Base-by-base conservation (phyloP, 306 rosid species). In the Malus sylvestris region DNA sequence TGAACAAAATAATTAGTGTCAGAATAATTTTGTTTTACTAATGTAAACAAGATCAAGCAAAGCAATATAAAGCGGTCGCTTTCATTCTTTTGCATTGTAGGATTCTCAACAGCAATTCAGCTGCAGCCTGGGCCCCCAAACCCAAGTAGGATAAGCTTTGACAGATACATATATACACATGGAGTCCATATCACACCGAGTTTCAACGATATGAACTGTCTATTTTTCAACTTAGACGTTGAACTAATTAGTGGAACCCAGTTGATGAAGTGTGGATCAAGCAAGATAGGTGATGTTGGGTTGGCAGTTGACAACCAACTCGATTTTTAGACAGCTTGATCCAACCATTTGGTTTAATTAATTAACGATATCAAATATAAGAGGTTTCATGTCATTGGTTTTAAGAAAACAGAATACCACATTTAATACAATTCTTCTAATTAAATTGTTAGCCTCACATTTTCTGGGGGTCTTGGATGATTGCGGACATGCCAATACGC, bases 91-190 rank as follows among this genome's bases (percentile, higher is more conserved):
- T 71, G 78, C 76, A 52, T 77, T 61, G 30, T 64, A 55, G 78
- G 82, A 81, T 77, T 58, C 82, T 78, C 77, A 69, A 85, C 83
- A 82, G 40, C 40, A 35, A 35, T 35, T 35, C 40, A 35, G 40
- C 40, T 35, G 40, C 40, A 35, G 76, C 74, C 61, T 76, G 80
- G 70, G 25, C 79, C 53, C 16, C 52, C 52, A 14, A 46, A 14
- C 53, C 76, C 62, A 61, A 19, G 25, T 12, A 52, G 74, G 87
- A 84, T 85, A 77, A 84, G 77, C 74, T 74, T 81, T 58, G 87
- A 73, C 82, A 72, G 64, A 71, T 35, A 80, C 10, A 5, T 6
- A 55, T 16, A 27, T 12, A 25, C 68, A 78, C 9, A 38, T 38
- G 19, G 33, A 73, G 67, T 23, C 45, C 80, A 79, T 75, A 38